phyloP scores from a whole-genome alignment of 1,139 yeast genomes.

The Blastobotrys indianensis region DNA sequence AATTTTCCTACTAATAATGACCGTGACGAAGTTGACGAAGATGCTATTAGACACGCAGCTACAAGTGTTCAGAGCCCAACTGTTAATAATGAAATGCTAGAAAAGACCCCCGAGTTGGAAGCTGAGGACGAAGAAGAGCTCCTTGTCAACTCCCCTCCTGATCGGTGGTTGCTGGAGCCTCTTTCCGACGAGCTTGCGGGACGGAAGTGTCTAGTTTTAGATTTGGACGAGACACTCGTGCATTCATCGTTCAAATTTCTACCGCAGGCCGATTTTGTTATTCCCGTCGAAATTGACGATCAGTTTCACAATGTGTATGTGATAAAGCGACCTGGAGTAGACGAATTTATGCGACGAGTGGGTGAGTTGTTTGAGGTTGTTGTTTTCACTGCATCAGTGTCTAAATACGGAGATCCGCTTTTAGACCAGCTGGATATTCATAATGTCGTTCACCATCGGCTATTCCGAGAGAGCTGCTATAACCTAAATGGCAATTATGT shows the following conservation, averaged over 20 bases:
- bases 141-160: not conserved
- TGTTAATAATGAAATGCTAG: not conserved
- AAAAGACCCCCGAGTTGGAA: conserved; percentile 2
- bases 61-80: conserved; percentile 4
- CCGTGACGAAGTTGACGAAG: conserved; percentile 13
- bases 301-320: conserved; percentile 93
- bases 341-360: conserved; percentile 76
- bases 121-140: conserved; percentile 2
- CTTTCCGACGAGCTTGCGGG: conserved; percentile 40
- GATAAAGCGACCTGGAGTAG: conserved; percentile 96
- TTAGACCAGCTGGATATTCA: conserved; percentile 77
- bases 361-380: conserved; percentile 91
- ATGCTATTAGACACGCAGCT: conserved; percentile 8
- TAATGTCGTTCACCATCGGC: conserved; percentile 76
- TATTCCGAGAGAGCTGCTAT: conserved; percentile 81
- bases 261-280: conserved; percentile 90
- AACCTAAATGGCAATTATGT: conserved; percentile 88
- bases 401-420: conserved; percentile 93
- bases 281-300: conserved; percentile 85
- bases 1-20: not conserved
- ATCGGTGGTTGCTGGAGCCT: conserved; percentile 52
- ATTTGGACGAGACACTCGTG: conserved; percentile 92
- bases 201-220: conserved; percentile 83
- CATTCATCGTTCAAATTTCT: conserved; percentile 92
- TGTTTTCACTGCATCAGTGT: conserved; percentile 92